These are phyloP conservation scores for Corynespora cassiicola DNA, from an alignment of 2,329 filamentous ascomycete species.

Conservation along the genomic window DNA sequence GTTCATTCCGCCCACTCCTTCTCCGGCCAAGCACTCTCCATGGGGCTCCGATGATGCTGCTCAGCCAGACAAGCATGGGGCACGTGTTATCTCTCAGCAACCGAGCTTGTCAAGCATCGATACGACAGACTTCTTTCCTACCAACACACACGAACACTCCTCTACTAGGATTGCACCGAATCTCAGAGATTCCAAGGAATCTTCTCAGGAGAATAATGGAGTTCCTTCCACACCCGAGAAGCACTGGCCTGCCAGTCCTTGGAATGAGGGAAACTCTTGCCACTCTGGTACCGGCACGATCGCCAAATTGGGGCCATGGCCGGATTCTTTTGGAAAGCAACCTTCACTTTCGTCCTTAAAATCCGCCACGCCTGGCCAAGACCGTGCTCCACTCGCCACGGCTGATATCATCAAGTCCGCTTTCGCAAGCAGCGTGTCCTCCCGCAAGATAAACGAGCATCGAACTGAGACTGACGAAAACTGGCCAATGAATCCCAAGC, in stretches of 20 bases:
- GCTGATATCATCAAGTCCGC: conserved; percentile 12
- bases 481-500: conserved; percentile 28
- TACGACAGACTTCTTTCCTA: conserved; percentile 50
- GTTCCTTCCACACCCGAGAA: conserved; percentile 44
- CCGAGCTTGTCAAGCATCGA: conserved; percentile 47
- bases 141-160: conserved; percentile 48
- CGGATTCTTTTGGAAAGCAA: conserved; percentile 36
- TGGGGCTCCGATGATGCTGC: conserved; percentile 31
- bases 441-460: conserved; percentile 21
- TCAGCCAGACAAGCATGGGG: conserved; percentile 18
- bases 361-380: conserved; percentile 6
- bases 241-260: conserved; percentile 41
- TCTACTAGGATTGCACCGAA: conserved; percentile 40
- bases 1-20: conserved; percentile 37
- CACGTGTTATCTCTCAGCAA: conserved; percentile 34
- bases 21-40: conserved; percentile 36
- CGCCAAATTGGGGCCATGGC: conserved; percentile 37
- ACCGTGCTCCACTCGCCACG: conserved; percentile 12
- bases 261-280: conserved; percentile 36
- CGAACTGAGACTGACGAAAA: conserved; percentile 25
- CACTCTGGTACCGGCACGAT: conserved; percentile 27
- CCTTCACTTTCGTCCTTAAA: conserved; percentile 23
- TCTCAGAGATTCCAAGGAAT: conserved; percentile 14
- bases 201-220: conserved; percentile 20
- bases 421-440: conserved; percentile 16